Evolutionary conservation across 1,139 yeast genomes (phyloP).

Genomic region (Scheffersomyces cryptocercus): DNA sequence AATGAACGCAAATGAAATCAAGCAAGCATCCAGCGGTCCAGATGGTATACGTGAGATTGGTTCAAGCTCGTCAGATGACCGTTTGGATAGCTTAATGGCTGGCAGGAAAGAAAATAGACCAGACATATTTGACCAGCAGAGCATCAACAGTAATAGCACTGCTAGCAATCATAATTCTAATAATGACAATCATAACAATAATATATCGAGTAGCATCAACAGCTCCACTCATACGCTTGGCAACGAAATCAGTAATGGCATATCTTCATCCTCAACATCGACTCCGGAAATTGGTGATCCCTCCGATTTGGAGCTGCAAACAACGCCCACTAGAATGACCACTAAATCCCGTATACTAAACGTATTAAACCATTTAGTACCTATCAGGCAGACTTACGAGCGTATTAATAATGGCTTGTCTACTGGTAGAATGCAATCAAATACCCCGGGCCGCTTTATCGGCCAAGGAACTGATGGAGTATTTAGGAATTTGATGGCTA

Average conservation of each 20-base stretch:
- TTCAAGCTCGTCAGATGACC: too few species aligned
- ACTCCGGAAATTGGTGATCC: slow-evolving; percentile 1
- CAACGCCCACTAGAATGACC: slow-evolving; percentile 16
- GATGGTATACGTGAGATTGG: too few species aligned
- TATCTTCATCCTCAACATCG: too few species aligned
- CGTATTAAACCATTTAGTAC: slow-evolving; percentile 36
- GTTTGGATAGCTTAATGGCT: too few species aligned
- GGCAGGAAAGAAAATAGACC: too few species aligned
- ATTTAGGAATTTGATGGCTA: slow-evolving; percentile 86
- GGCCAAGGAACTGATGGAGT: slow-evolving; percentile 84
- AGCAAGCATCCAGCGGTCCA: background rate
- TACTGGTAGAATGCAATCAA: slow-evolving; percentile 49
- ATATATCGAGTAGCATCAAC: background rate
- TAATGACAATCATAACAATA: background rate
- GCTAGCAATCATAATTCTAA: too few species aligned
- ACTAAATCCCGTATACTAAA: slow-evolving; percentile 33
- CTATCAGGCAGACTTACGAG: slow-evolving; percentile 47
- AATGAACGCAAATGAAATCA: background rate
- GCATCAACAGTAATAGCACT: too few species aligned
- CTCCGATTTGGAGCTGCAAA: slow-evolving; percentile 24
- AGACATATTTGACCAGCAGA: too few species aligned
- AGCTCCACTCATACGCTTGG: background rate
- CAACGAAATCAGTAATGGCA: too few species aligned
- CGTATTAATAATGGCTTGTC: slow-evolving; percentile 43
- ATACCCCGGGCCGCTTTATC: slow-evolving; percentile 45